Conservation (phyloP, 2,329 filamentous ascomycete genomes). For the Exophiala sideris region DNA sequence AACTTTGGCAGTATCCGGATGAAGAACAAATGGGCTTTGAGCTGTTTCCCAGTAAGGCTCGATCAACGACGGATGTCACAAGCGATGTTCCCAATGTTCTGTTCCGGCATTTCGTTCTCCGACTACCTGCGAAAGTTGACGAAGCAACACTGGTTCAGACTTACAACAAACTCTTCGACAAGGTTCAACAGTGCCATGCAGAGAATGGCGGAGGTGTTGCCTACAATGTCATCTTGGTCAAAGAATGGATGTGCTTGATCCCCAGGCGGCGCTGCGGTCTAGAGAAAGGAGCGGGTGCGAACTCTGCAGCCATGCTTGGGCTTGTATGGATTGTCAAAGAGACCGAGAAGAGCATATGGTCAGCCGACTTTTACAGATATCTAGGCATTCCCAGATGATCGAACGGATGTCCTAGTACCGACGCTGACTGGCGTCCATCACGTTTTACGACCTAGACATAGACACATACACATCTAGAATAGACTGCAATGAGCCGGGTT, state of each 20-base stretch:
- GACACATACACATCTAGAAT: not conserved
- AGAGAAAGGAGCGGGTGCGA: slow-evolving; percentile 23
- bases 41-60: slow-evolving; percentile 27
- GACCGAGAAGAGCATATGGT: slow-evolving; percentile 26
- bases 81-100: slow-evolving; percentile 25
- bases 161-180: slow-evolving; percentile 25
- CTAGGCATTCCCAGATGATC: slow-evolving; percentile 24
- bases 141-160: slow-evolving; percentile 15
- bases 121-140: slow-evolving; percentile 21
- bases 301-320: slow-evolving; percentile 30
- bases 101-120: slow-evolving; percentile 31
- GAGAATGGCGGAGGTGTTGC: slow-evolving; percentile 21
- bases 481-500: not conserved
- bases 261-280: slow-evolving; percentile 20
- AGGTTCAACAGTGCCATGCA: slow-evolving; percentile 22
- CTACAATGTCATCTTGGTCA: slow-evolving; percentile 31
- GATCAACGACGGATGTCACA: slow-evolving; percentile 23
- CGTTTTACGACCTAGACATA: not conserved
- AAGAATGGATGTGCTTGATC: slow-evolving; percentile 30
- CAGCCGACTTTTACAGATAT: slow-evolving; percentile 23
- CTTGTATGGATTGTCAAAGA: slow-evolving; percentile 27
- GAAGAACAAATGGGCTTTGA: slow-evolving; percentile 20
- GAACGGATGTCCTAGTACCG: not conserved
- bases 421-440: not conserved
- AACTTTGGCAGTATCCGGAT: slow-evolving; percentile 38